phyloP scores from a whole-genome alignment of 2,329 filamentous ascomycete species.

The Dactylellina drechsleri region DNA sequence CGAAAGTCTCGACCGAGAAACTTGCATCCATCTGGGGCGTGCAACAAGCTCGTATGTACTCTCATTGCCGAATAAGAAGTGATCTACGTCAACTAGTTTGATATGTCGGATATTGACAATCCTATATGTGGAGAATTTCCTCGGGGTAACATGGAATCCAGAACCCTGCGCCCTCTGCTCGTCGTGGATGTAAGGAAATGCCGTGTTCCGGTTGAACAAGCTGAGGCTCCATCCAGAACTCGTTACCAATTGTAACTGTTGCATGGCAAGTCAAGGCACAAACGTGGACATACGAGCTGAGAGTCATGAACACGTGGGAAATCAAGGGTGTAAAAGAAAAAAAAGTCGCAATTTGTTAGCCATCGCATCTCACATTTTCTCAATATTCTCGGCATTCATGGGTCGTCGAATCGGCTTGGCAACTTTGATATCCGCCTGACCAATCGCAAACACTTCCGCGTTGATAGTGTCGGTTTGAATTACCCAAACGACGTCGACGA shows the following conservation, averaged over 20 bases:
- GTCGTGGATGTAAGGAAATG: neutral
- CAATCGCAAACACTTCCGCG: neutral
- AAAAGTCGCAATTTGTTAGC: slow-evolving; percentile 24
- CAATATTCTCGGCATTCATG: neutral
- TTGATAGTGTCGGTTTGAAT: slow-evolving; percentile 16
- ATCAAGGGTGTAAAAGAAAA: slow-evolving; percentile 11
- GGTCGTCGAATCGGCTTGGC: no score
- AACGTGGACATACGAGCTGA: slow-evolving; percentile 37
- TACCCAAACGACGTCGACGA: neutral
- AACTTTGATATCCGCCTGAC: no score
- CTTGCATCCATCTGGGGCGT: neutral
- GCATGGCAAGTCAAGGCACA: slow-evolving; percentile 29
- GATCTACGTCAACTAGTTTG: slow-evolving; percentile 18
- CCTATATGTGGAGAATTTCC: slow-evolving; percentile 16
- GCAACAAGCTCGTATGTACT: neutral
- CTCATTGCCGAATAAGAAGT: slow-evolving; percentile 12
- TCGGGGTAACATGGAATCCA: neutral
- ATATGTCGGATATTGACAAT: slow-evolving; percentile 13
- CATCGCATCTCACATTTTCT: no score
- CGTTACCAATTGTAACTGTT: neutral
- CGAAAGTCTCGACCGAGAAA: neutral
- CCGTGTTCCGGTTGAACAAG: neutral
- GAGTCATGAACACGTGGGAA: slow-evolving; percentile 26
- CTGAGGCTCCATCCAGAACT: neutral
- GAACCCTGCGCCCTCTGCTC: neutral